phyloP scores from a whole-genome alignment of 1,284 basidiomycete genomes.

The Ganoderma lingzhi region DNA sequence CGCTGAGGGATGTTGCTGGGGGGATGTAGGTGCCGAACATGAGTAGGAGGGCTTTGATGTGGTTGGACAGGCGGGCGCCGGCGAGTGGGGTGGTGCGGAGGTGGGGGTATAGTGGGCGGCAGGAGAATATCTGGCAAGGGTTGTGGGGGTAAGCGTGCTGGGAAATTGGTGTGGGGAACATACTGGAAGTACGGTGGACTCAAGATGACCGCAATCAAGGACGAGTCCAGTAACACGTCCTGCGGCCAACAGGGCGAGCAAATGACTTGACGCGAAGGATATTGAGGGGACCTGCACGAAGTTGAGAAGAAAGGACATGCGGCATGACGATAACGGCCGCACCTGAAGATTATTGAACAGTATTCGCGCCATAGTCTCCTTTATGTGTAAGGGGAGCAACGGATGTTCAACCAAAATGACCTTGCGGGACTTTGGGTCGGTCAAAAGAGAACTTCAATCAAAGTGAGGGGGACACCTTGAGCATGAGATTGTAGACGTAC shows the following conservation, averaged over 20 bases:
- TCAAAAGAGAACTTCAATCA: slow-evolving; percentile 79
- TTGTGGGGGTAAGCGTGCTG: slow-evolving; percentile 2
- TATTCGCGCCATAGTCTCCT: slow-evolving; percentile 86
- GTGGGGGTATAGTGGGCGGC: slow-evolving; percentile 85
- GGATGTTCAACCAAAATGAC: slow-evolving; percentile 94
- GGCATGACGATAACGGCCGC: slow-evolving; percentile 24
- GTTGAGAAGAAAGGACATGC: slow-evolving; percentile 14
- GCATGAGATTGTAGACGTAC: slow-evolving; percentile 56
- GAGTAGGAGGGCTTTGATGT: slow-evolving; percentile 81
- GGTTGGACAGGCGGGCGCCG: slow-evolving; percentile 75
- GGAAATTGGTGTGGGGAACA: slow-evolving; percentile 34
- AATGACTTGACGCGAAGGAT: slow-evolving; percentile 89
- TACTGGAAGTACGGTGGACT: slow-evolving; percentile 89
- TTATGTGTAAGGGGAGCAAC: slow-evolving; percentile 85
- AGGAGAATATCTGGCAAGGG: slow-evolving; percentile 80
- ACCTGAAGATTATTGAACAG: slow-evolving; percentile 94
- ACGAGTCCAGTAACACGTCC: slow-evolving; percentile 94
- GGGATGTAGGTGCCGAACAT: slow-evolving; percentile 85
- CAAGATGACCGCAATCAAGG: slow-evolving; percentile 90
- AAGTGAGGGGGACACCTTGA: slow-evolving; percentile 23
- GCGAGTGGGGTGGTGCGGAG: slow-evolving; percentile 86
- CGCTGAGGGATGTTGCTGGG: slow-evolving; percentile 74
- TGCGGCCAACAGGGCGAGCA: slow-evolving; percentile 85
- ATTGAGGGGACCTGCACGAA: slow-evolving; percentile 83
- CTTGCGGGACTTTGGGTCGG: slow-evolving; percentile 93